Base-by-base conservation (phyloP, 2,329 filamentous ascomycete genomes). In the Thelonectria olida region DNA sequence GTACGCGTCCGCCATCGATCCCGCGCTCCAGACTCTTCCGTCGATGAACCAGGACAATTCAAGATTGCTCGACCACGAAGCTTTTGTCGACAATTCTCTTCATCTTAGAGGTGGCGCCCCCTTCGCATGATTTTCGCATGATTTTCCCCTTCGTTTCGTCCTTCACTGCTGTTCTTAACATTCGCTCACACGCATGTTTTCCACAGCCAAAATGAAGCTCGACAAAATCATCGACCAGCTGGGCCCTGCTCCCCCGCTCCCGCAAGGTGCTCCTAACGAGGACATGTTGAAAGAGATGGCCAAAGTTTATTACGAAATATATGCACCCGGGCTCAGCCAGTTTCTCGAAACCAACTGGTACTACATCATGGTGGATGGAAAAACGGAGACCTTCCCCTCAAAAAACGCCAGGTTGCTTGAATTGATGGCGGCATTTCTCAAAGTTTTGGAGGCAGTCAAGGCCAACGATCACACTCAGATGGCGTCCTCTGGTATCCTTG, bases 281-380 rank as follows among this genome's bases (percentile, higher is more conserved):
- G 81, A 82, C 31, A 78, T 76, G 20, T 71, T 92, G 50, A 86
- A 89, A 68, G 89, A 93, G 73, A 88, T 93, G 60, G 88, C 88
- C 65, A 85, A 85, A 63, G 76, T 95, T 15, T 96, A 92, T 76
- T 85, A 87, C 68, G 89, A 90, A 66, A 89, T 93, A 65, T 96
- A 96, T 75, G 90, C 89, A 4, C 85, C 85, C 1, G 90, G 88
- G 7, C 85, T 96, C 47, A 89, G 92, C 75, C 85, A 85, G 50
- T 90, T 96, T 64, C 85, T 96, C 64, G 94, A 97, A 75, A 92
- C 92, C 7, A 85, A 84, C 25, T 98, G 94, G 94, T 97, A 92
- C 78, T 86, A 81, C 61, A 80, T 83, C 48, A 74, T 74, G 47
- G 82, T 82, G 13, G 77, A 80, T 60, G 75, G 79, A 52, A 74